phyloP scores from a whole-genome alignment of 1,139 yeast genomes.

The Arxiozyma heterogenica region DNA sequence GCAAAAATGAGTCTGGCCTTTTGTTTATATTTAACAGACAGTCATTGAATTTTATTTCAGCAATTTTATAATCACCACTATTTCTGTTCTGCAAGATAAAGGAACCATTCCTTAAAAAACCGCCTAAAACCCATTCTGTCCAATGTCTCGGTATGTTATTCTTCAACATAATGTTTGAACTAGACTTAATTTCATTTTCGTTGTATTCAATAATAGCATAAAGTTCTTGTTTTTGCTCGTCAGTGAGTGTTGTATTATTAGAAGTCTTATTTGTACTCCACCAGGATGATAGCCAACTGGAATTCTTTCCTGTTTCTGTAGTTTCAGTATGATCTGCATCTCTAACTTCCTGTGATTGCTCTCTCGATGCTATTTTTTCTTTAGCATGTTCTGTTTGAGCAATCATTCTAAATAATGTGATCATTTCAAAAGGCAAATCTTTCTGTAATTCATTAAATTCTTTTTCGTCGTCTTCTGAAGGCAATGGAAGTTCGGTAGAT shows the following conservation, averaged over 20 bases:
- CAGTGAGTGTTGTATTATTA: conserved; percentile 34
- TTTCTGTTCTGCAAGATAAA: conserved; percentile 43
- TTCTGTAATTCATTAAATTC: conserved; percentile 48
- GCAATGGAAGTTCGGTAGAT: conserved; percentile 24
- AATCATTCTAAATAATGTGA: conserved; percentile 73
- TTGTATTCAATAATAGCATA: conserved; percentile 92
- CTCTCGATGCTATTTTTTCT: conserved; percentile 6
- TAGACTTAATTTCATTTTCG: conserved; percentile 44
- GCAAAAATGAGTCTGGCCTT: conserved; percentile 67
- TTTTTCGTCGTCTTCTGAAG: conserved; percentile 31
- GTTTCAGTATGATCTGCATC: neutral
- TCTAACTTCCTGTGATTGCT: conserved; percentile 12
- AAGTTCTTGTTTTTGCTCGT: conserved; percentile 70
- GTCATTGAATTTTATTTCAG: conserved; percentile 75
- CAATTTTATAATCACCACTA: conserved; percentile 41
- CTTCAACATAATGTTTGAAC: conserved; percentile 24
- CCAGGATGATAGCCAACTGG: conserved; percentile 50
- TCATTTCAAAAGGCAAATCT: conserved; percentile 62
- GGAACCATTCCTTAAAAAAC: conserved; percentile 70
- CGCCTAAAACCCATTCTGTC: conserved; percentile 54
- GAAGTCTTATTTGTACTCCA: conserved; percentile 36
- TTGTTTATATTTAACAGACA: conserved; percentile 66
- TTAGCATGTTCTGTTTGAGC: conserved; percentile 54
- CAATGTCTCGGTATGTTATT: conserved; percentile 69
- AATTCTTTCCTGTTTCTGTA: neutral